Base-by-base conservation (phyloP, 2,329 filamentous ascomycete species). In the Claviceps sp. region DNA sequence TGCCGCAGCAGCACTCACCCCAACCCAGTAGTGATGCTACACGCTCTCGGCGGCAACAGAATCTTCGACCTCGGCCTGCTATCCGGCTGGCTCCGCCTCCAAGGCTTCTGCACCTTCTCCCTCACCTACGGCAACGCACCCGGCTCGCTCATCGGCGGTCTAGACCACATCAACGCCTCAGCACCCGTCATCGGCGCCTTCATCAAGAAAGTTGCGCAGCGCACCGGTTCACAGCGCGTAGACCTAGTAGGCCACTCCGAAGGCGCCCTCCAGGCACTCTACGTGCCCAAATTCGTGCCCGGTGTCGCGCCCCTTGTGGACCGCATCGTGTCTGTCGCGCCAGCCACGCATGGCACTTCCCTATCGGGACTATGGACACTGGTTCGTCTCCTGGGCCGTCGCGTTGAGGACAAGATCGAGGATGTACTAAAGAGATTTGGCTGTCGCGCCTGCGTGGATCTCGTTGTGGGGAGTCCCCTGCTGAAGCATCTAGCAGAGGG, bases 161-260 rank as follows among this genome's bases (percentile, higher is more conserved):
- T 60, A 29, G 53, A 51, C 43, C 42, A 54, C 42, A 51, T 60
- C 20, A 47, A 51, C 40, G 48, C 57, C 17, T 59, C 58, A 0
- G 55, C 57, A 11, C 22, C 45, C 4, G 36, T 57, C 34, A 58
- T 60, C 34, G 56, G 55, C 39, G 52, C 42, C 38, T 56, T 59
- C 36, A 47, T 60, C 43, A 44, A 38, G 1, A 34, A 56, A 34
- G 58, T 60, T 17, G 39, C 50, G 9, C 16, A 43, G 16, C 51
- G 49, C 44, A 60, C 58, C 3, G 55, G 54, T 6, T 52, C 57
- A n/a, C 17, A 13, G n/a, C 57, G 57, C 50, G 47, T 60, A 16
- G 58, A 60, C 45, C 36, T 60, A 6, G 52, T 59, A 37, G 57
- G 58, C 20, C 58, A 60, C 49, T 58, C 56, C 22, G 58, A 60